Conservation (phyloP, 345 rosid genomes). For the Cardiospermum halicacabum region DNA sequence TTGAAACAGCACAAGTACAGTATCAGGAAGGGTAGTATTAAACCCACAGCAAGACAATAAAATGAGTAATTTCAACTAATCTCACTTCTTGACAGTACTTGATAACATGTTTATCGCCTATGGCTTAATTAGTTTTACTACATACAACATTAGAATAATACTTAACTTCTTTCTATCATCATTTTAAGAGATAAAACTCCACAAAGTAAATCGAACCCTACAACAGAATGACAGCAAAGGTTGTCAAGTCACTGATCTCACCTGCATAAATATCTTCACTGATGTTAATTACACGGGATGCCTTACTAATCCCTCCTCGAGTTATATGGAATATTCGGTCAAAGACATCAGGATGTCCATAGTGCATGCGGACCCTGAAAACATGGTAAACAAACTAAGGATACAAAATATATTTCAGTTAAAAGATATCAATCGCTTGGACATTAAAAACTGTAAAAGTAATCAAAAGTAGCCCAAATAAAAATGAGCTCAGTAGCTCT, state of each 20-base stretch:
- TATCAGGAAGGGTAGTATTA: neutral
- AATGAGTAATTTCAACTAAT: neutral
- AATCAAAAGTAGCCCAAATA: neutral
- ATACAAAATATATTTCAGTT: neutral
- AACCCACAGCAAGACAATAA: neutral
- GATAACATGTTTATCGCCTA: neutral
- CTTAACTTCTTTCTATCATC: neutral
- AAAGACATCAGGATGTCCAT: conserved; percentile 99
- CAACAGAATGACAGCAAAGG: neutral
- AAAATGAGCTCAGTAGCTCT: neutral
- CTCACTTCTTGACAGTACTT: neutral
- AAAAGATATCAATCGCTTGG: too few relatives aligned
- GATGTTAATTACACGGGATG: conserved; percentile 92
- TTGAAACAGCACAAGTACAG: neutral
- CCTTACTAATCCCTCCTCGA: conserved; percentile 98
- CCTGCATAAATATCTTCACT: conserved; percentile 99
- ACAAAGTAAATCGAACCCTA: neutral
- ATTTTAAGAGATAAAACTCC: too few relatives aligned
- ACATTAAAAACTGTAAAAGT: neutral
- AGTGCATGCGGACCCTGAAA: conserved; percentile 97
- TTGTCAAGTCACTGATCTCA: conserved; percentile 14
- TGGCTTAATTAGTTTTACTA: neutral
- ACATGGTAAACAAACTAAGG: neutral
- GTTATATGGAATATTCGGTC: conserved; percentile 91
- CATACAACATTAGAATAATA: neutral